Conservation (phyloP, 2,329 filamentous ascomycete species). For the Aspergillus alliaceus region DNA sequence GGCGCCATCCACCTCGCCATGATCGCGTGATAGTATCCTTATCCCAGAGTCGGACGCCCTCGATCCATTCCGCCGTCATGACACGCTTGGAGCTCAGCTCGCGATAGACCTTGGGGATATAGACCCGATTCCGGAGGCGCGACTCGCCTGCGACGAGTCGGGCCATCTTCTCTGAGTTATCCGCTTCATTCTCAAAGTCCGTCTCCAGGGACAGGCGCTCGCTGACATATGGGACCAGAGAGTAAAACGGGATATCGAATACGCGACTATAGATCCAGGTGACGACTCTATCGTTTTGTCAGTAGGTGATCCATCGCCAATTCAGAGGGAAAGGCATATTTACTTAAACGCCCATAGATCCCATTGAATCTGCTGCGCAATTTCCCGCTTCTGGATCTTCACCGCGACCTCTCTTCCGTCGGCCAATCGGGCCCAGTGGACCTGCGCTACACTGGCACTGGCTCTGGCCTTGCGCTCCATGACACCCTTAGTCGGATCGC, state of each 20-base stretch:
- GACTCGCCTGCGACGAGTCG: slow-evolving; percentile 73
- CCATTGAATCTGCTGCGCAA: slow-evolving; percentile 86
- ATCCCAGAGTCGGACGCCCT: slow-evolving; percentile 90
- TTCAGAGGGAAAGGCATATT: slow-evolving; percentile 24
- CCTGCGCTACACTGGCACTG: slow-evolving; percentile 91
- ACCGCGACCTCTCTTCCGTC: slow-evolving; percentile 92
- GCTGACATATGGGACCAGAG: slow-evolving; percentile 85
- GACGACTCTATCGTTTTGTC: slow-evolving; percentile 61
- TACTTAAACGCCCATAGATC: slow-evolving; percentile 94
- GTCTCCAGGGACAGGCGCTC: slow-evolving; percentile 92
- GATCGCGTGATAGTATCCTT: slow-evolving; percentile 73
- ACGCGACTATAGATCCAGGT: slow-evolving; percentile 78
- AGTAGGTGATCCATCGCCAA: neutral
- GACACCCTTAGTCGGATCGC: slow-evolving; percentile 61
- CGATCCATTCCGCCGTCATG: slow-evolving; percentile 96
- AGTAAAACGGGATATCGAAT: slow-evolving; percentile 93
- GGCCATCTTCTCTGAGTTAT: slow-evolving; percentile 84
- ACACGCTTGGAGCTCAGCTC: slow-evolving; percentile 81
- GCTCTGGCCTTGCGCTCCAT: slow-evolving; percentile 70
- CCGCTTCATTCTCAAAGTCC: slow-evolving; percentile 88
- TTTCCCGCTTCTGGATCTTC: slow-evolving; percentile 96
- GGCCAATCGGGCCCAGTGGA: slow-evolving; percentile 84
- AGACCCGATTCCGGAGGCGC: slow-evolving; percentile 74
- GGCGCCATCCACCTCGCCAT: slow-evolving; percentile 76
- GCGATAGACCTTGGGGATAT: slow-evolving; percentile 80